These are phyloP conservation scores for Phaeophleospora eucalypticola DNA, from an alignment of 2,329 filamentous ascomycete species.

Conservation along the genomic window DNA sequence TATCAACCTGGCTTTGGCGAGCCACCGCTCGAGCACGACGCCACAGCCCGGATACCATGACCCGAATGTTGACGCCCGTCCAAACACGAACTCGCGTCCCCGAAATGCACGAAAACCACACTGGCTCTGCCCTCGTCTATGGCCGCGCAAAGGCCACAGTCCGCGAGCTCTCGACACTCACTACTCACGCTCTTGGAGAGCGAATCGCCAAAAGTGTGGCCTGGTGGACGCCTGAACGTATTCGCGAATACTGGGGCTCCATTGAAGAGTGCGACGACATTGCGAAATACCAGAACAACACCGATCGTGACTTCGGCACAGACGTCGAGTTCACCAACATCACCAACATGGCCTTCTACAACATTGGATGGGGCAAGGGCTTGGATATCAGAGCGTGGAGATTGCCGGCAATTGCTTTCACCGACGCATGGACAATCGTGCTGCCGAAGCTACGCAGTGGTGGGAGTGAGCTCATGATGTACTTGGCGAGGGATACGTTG, in stretches of 20 bases:
- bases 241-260: constrained; percentile 17
- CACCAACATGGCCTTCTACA: constrained; percentile 9
- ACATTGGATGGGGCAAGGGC: constrained; percentile 10
- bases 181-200: constrained; percentile 2
- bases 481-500: constrained; percentile 6
- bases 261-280: constrained; percentile 10
- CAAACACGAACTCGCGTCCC: constrained; percentile 13
- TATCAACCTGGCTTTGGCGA: constrained; percentile 12
- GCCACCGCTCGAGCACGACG: constrained; percentile 6
- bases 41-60: constrained; percentile 7
- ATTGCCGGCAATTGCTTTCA: constrained; percentile 6
- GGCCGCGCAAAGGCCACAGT: constrained; percentile 14
- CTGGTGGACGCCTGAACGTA: constrained; percentile 11
- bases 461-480: constrained; percentile 8
- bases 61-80: constrained; percentile 6
- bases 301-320: constrained; percentile 13
- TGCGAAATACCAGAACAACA: constrained; percentile 10
- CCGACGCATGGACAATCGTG: constrained; percentile 10
- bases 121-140: constrained; percentile 14
- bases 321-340: constrained; percentile 14
- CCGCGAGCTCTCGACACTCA: constrained; percentile 3
- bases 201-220: constrained; percentile 12
- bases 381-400: constrained; percentile 5
- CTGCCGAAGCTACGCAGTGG: constrained; percentile 2
- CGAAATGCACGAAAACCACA: constrained; percentile 13